phyloP scores from a whole-genome alignment of 306 rosid genomes.

The Acacia melanoxylon region DNA sequence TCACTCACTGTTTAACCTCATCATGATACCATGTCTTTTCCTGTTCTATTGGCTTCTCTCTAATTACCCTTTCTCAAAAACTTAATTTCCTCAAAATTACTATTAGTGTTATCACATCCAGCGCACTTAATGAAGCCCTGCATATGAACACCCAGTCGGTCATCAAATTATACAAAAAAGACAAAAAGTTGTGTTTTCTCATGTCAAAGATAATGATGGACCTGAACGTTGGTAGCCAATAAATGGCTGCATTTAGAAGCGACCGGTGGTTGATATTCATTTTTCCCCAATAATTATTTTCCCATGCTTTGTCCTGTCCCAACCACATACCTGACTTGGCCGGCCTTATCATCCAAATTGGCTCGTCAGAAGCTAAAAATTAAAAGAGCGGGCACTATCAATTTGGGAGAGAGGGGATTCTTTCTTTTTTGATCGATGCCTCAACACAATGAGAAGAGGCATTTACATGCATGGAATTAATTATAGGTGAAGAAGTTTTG shows the following conservation, averaged over 20 bases:
- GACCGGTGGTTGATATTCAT: background rate
- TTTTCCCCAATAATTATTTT: no score
- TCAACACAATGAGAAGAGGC: background rate
- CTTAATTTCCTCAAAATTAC: background rate
- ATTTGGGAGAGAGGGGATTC: background rate
- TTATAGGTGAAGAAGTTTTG: no score
- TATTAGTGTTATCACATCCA: background rate
- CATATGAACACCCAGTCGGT: background rate
- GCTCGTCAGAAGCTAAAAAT: background rate
- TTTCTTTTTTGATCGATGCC: background rate
- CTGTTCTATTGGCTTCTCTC: constrained; percentile 20
- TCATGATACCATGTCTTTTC: constrained; percentile 12
- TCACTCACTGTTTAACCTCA: constrained; percentile 7
- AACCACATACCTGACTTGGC: background rate
- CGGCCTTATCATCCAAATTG: background rate
- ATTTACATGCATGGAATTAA: no score
- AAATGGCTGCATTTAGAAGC: background rate
- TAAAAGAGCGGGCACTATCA: background rate
- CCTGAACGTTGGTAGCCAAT: background rate
- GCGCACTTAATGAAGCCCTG: background rate
- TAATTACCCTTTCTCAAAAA: background rate
- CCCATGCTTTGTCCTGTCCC: background rate
- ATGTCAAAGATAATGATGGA: background rate
- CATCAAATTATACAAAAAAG: background rate
- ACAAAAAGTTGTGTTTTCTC: background rate